These are phyloP conservation scores for Brassica hybrid DNA, from an alignment of 441 rosid genomes.

Conservation along the genomic window DNA sequence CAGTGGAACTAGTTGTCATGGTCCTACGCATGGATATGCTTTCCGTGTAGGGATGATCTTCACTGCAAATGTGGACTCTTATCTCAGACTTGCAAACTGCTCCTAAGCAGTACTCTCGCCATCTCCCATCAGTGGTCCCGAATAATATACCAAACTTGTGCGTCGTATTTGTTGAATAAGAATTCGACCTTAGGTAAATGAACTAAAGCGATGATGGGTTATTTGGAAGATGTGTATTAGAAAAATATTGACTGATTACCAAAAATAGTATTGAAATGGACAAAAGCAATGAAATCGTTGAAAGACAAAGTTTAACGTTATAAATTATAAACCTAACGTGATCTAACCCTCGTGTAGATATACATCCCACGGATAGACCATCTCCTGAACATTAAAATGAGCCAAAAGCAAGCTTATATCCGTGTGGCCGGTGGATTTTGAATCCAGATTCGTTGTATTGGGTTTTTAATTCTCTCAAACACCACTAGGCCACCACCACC, in stretches of 20 bases:
- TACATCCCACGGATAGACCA: too few relatives aligned
- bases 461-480: too few relatives aligned
- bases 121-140: slow-evolving; percentile 40
- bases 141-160: slow-evolving; percentile 17
- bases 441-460: too few relatives aligned
- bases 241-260: not conserved
- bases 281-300: not conserved
- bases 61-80: slow-evolving; percentile 41
- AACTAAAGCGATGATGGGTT: not conserved
- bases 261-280: not conserved
- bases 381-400: too few relatives aligned
- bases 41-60: slow-evolving; percentile 36
- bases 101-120: slow-evolving; percentile 32
- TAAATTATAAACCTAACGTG: too few relatives aligned
- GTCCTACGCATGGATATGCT: slow-evolving; percentile 44
- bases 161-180: not conserved
- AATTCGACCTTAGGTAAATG: not conserved
- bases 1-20: slow-evolving; percentile 44
- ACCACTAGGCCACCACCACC: too few relatives aligned
- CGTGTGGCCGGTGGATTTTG: too few relatives aligned
- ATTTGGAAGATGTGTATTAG: not conserved
- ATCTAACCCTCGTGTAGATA: too few relatives aligned
- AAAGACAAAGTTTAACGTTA: not conserved
- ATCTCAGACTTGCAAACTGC: slow-evolving; percentile 38
- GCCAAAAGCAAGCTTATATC: too few relatives aligned